phyloP scores from a whole-genome alignment of 2,329 filamentous ascomycete species.

The Trichophyton equinum region DNA sequence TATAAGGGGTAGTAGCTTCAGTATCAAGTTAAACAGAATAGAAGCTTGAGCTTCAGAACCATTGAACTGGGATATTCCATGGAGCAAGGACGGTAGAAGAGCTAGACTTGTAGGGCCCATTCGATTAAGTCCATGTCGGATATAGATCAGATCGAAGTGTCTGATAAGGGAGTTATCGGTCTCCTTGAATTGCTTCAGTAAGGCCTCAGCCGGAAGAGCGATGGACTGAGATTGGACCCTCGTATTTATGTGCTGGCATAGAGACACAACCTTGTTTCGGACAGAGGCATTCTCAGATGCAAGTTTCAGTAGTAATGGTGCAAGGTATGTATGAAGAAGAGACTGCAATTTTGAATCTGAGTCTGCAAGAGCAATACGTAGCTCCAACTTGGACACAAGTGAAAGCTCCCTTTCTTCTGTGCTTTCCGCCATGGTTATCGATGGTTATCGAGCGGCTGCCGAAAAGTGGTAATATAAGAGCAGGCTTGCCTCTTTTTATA shows the following conservation, averaged over 20 bases:
- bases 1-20: slow-evolving; percentile 59
- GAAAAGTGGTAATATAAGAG: not conserved
- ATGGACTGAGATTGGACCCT: slow-evolving; percentile 51
- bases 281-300: slow-evolving; percentile 68
- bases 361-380: slow-evolving; percentile 69
- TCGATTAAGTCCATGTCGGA: slow-evolving; percentile 66
- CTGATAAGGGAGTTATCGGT: slow-evolving; percentile 61
- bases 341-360: slow-evolving; percentile 72
- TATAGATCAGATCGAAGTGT: slow-evolving; percentile 78
- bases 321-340: slow-evolving; percentile 64
- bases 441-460: not conserved
- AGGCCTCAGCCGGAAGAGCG: slow-evolving; percentile 66
- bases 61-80: slow-evolving; percentile 41
- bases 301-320: slow-evolving; percentile 74
- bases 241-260: slow-evolving; percentile 61
- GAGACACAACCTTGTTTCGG: slow-evolving; percentile 61
- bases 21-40: slow-evolving; percentile 67
- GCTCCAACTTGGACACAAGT: slow-evolving; percentile 73
- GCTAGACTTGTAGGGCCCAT: slow-evolving; percentile 50
- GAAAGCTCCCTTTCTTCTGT: slow-evolving; percentile 53
- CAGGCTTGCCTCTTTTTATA: not conserved
- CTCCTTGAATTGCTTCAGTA: slow-evolving; percentile 83
- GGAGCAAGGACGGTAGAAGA: slow-evolving; percentile 57
- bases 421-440: slow-evolving; percentile 19
- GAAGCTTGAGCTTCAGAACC: slow-evolving; percentile 41